phyloP scores from a whole-genome alignment of 495 filamentous ascomycete genomes.

The Penicillium turbatum region DNA sequence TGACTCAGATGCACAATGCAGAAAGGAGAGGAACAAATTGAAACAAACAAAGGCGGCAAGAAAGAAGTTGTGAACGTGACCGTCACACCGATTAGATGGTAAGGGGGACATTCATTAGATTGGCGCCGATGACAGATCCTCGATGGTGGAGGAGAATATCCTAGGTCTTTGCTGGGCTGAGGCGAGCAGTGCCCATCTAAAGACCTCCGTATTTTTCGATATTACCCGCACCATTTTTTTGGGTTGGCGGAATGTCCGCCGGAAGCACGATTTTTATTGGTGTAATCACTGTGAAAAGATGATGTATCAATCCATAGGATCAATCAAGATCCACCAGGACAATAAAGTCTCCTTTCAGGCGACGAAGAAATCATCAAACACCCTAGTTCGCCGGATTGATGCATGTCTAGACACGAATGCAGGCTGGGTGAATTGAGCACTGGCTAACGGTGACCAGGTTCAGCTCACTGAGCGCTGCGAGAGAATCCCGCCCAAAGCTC shows the following conservation, averaged over 20 bases:
- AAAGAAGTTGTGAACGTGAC: conserved; percentile 7
- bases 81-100: conserved; percentile 13
- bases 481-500: conserved; percentile 30
- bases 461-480: conserved; percentile 17
- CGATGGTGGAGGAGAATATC: neutral
- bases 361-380: conserved; percentile 17
- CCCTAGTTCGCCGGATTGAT: conserved; percentile 25
- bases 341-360: neutral
- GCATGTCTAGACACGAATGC: conserved; percentile 31
- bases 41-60: conserved; percentile 23
- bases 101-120: conserved; percentile 27
- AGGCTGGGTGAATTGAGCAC: conserved; percentile 7
- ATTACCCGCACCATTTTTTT: conserved; percentile 20
- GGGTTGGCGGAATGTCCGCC: conserved; percentile 3
- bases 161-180: neutral
- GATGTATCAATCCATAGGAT: neutral
- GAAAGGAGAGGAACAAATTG: conserved; percentile 20
- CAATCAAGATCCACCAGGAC: neutral
- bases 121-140: conserved; percentile 12
- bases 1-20: conserved; percentile 29
- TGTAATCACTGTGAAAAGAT: neutral
- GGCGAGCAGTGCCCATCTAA: conserved; percentile 1
- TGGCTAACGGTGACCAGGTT: neutral
- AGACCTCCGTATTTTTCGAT: conserved; percentile 11
- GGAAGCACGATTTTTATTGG: conserved; percentile 1